Evolutionary conservation across 169 alveolate genomes (phyloP), one percentile per base, ranked within the genome.

Genomic region (Sarcocystis neurona): DNA sequence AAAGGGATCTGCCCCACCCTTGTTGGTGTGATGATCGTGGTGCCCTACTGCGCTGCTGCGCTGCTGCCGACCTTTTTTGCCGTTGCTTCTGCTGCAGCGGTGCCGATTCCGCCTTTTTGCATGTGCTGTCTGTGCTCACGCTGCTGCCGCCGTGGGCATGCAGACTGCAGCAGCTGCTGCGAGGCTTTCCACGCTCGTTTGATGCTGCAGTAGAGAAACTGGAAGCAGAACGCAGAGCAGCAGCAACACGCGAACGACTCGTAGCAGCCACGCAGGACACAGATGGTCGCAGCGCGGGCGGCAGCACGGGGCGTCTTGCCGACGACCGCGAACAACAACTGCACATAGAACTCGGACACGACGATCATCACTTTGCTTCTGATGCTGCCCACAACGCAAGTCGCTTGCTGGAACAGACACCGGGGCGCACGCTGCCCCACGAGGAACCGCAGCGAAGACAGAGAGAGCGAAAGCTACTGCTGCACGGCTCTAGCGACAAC

Each of bases 141-240:
- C 66, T 53, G 12, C 30, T 53, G 66, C 23, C 66, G 66, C 23
- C 30, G 66, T 53, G 66, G 66, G 66, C 75, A 18, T 20, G 39
- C 82, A 72, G 82, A 37, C 34, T 72, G 82, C 82, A 72, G 23
- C 82, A 72, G 82, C 53, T 72, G 10, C 82, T 72, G 20, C 82
- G 82, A 39, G 43, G 82, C 32, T 72, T 72, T 39, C 82, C 82
- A 18, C 1, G 2, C 39, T 23, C 82, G 47, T 72, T 72, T 72
- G 82, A 72, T 32, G 58, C 20, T 10, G 82, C 82, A 2, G 82
- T 72, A 1, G 75, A 63, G 43, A 20, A 12, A 1, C 43, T n/a
- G 27, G 44, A 6, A n/a, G 6, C 75, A 0, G 43, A 15, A 43
- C 41, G 43, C 75, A n/a, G 27, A 10, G 37, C 32, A 1, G 43